Conservation (phyloP, 1,139 yeast species). For the Taphrina betulina region DNA sequence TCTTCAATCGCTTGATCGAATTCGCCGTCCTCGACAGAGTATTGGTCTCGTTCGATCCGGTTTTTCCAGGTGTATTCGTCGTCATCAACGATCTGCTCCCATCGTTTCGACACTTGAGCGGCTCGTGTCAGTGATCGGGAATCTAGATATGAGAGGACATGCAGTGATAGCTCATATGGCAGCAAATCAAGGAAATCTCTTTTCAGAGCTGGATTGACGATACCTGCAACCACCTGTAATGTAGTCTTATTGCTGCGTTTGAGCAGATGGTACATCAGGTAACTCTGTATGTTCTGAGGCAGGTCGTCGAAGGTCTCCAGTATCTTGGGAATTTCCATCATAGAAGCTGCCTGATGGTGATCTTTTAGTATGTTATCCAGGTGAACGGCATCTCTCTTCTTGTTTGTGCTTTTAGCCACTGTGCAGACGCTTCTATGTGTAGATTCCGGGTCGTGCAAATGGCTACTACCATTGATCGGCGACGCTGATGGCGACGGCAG, state of each 20-base stretch:
- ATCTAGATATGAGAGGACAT: constrained; percentile 68
- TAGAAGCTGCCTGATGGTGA: too few relatives aligned
- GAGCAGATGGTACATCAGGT: constrained; percentile 57
- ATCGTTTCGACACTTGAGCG: constrained; percentile 63
- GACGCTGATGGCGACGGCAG: constrained; percentile 43
- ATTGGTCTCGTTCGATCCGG: constrained; percentile 44
- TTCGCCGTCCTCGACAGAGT: constrained; percentile 36
- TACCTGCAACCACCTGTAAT: constrained; percentile 63
- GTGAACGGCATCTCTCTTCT: neutral
- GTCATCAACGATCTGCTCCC: constrained; percentile 65
- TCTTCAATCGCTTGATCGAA: constrained; percentile 21
- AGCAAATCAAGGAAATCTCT: constrained; percentile 69
- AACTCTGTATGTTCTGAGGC: constrained; percentile 41
- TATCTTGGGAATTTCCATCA: constrained; percentile 41
- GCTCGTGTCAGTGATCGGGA: constrained; percentile 61
- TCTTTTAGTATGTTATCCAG: neutral
- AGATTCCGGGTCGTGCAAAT: too few relatives aligned
- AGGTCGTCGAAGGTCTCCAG: constrained; percentile 44
- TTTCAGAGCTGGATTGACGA: constrained; percentile 60
- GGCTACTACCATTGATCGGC: too few relatives aligned
- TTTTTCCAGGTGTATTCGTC: constrained; percentile 51
- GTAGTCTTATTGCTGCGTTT: constrained; percentile 66
- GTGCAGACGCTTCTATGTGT: too few relatives aligned
- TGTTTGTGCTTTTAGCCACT: too few relatives aligned
- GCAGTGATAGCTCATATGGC: constrained; percentile 74